phyloP scores from a whole-genome alignment of 192 early-diverging fungal genomes.

The Phycomyces nitens region DNA sequence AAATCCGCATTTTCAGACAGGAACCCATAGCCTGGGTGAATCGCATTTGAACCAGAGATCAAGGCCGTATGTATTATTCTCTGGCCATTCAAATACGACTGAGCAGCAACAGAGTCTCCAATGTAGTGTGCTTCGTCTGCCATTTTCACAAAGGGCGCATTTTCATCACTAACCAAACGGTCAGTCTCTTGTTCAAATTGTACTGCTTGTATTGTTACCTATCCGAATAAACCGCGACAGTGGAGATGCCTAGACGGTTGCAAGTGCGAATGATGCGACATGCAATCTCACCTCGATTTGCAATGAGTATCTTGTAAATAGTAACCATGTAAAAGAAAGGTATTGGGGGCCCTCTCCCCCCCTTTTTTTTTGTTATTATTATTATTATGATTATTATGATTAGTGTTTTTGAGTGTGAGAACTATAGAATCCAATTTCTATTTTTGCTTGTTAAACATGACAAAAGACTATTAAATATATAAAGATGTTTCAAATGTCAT shows the following conservation, averaged over 20 bases:
- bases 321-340: constrained; percentile 5
- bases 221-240: constrained; percentile 69
- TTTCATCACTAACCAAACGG: constrained; percentile 37
- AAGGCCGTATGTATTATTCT: constrained; percentile 51
- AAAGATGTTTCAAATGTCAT: too few relatives aligned
- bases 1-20: constrained; percentile 61
- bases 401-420: too few relatives aligned
- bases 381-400: too few relatives aligned
- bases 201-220: constrained; percentile 34
- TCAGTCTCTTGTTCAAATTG: background rate
- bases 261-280: constrained; percentile 69
- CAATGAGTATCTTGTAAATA: constrained; percentile 56
- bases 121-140: constrained; percentile 57
- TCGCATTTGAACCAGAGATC: constrained; percentile 48
- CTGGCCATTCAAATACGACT: constrained; percentile 51
- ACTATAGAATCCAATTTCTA: too few relatives aligned
- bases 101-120: constrained; percentile 47
- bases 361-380: too few relatives aligned
- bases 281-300: constrained; percentile 81
- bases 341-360: too few relatives aligned
- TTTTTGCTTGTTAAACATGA: too few relatives aligned
- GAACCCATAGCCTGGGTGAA: constrained; percentile 62
- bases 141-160: constrained; percentile 48
- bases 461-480: too few relatives aligned
- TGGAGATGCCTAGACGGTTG: constrained; percentile 58